Percentiles rank a stretch among this genome's conserved stretches.
These are phyloP conservation scores for Alternaria burnsii DNA, from an alignment of 2,329 filamentous ascomycete species.

Conservation along the genomic window DNA sequence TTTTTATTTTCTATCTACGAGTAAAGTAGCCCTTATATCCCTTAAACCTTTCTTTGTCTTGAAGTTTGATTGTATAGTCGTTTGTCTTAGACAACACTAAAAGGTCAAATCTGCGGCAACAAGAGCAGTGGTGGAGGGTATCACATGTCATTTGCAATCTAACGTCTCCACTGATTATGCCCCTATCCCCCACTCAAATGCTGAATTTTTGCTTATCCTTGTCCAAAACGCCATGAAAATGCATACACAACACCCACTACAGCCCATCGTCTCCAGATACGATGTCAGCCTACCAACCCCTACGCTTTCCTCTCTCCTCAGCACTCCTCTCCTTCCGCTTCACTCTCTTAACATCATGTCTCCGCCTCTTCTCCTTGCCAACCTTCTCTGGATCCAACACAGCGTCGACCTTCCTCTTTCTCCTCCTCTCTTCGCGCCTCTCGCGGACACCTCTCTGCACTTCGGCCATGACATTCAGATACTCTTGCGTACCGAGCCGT, in stretches of 20 bases:
- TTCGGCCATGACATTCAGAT: constrained; percentile 75
- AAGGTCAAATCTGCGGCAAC: background rate
- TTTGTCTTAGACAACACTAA: too few relatives aligned
- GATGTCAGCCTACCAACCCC: constrained; percentile 65
- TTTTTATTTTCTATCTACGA: too few relatives aligned
- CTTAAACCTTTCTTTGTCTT: too few relatives aligned
- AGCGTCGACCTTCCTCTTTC: constrained; percentile 89
- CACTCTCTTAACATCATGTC: constrained; percentile 63
- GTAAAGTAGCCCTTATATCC: too few relatives aligned
- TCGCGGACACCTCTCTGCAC: constrained; percentile 77
- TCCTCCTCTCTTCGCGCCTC: constrained; percentile 75
- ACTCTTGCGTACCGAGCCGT: constrained; percentile 81
- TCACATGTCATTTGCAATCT: background rate
- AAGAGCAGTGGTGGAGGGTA: background rate
- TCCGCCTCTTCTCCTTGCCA: constrained; percentile 77
- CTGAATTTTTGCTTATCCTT: background rate
- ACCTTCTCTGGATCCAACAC: constrained; percentile 82
- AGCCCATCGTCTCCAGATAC: background rate
- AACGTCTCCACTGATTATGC: background rate
- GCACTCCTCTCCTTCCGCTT: constrained; percentile 76
- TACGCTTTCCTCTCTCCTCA: constrained; percentile 75
- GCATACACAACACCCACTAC: background rate
- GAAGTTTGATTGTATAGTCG: too few relatives aligned
- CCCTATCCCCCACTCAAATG: background rate
- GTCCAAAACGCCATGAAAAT: background rate